Evolutionary conservation across 768 basidiomycete species (phyloP).

Genomic region (Pulveroboletus sp.): DNA sequence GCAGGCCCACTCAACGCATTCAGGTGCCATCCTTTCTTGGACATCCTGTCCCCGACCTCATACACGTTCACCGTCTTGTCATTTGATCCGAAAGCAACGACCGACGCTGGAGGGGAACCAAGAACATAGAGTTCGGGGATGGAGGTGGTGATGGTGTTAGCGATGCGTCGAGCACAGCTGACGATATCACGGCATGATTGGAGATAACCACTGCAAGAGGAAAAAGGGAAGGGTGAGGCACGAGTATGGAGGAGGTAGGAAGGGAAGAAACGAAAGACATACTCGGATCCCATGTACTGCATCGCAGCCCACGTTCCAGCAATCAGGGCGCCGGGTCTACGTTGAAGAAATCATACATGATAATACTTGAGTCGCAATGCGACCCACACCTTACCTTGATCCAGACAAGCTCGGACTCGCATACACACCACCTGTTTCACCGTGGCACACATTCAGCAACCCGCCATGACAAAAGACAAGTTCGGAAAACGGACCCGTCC

Average conservation of each 20-base stretch:
- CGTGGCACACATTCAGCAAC: neutral
- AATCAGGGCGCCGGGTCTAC: conserved; percentile 84
- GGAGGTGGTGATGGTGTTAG: conserved; percentile 54
- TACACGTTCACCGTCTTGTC: conserved; percentile 57
- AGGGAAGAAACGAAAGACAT: conserved; percentile 24
- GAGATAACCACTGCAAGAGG: conserved; percentile 69
- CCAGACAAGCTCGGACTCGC: conserved; percentile 87
- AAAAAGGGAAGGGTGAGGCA: no score
- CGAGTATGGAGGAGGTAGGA: neutral
- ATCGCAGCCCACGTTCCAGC: conserved; percentile 97
- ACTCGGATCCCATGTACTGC: conserved; percentile 89
- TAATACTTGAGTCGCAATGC: neutral
- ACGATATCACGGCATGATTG: conserved; percentile 83
- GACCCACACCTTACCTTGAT: conserved; percentile 57
- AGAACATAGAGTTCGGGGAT: conserved; percentile 86
- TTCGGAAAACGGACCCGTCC: conserved; percentile 52
- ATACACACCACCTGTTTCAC: conserved; percentile 70
- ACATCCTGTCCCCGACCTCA: conserved; percentile 89
- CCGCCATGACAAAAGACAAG: neutral
- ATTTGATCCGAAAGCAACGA: conserved; percentile 80
- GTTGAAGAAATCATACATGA: neutral
- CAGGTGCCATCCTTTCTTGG: conserved; percentile 83
- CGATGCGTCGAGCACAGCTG: conserved; percentile 63
- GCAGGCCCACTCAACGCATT: conserved; percentile 77
- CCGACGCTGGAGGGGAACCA: conserved; percentile 84